phyloP scores from a whole-genome alignment of 257 asterid species.

The Haberlea rhodopensis region DNA sequence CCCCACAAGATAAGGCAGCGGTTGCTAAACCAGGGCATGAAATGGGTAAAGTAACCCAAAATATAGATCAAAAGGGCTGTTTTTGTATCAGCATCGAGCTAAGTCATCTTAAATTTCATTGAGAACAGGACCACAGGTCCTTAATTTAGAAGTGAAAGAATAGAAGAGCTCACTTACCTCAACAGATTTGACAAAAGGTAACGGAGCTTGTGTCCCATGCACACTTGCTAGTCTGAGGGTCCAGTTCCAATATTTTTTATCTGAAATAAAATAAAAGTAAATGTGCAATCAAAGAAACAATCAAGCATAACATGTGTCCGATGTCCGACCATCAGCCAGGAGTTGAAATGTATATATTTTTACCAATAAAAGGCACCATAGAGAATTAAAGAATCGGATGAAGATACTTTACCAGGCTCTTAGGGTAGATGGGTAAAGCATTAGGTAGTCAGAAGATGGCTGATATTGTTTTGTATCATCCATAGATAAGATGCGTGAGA shows the following conservation, averaged over 20 bases:
- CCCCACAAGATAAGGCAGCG: no score
- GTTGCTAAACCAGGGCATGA: no score
- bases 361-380: conserved; percentile 16
- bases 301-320: conserved; percentile 8
- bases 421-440: neutral
- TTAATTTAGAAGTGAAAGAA: no score
- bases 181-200: conserved; percentile 74
- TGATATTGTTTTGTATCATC: neutral
- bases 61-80: no score
- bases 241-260: conserved; percentile 84
- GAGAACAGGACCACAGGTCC: no score
- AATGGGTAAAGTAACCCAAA: no score
- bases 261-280: conserved; percentile 52
- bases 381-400: neutral
- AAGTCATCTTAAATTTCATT: no score
- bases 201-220: conserved; percentile 85
- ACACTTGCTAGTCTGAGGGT: conserved; percentile 75
- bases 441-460: neutral
- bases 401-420: neutral
- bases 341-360: conserved; percentile 14
- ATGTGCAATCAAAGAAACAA: conserved; percentile 27
- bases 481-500: neutral
- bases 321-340: neutral
- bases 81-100: no score
- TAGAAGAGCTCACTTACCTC: conserved; percentile 48